phyloP scores from a whole-genome alignment of 768 basidiomycete species.

The Tylopilus intermedius region DNA sequence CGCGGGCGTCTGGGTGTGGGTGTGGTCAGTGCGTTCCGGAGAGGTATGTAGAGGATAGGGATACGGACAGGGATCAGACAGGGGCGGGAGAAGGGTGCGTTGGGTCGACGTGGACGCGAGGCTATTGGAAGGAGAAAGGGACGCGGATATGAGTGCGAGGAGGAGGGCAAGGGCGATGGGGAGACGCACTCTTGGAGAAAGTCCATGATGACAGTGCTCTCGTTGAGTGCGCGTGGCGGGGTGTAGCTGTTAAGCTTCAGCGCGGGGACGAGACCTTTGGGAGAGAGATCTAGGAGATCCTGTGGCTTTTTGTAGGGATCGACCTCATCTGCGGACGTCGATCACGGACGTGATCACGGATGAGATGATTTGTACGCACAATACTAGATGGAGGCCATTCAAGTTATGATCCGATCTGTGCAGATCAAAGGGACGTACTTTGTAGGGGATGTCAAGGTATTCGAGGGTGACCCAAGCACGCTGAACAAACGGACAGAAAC shows the following conservation, averaged over 20 bases:
- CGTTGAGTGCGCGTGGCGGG: constrained; percentile 64
- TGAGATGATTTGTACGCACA: too few relatives aligned
- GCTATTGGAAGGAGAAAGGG: constrained; percentile 13
- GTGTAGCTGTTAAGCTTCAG: constrained; percentile 48
- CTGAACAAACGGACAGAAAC: constrained; percentile 82
- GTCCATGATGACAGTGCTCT: constrained; percentile 75
- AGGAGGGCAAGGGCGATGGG: too few relatives aligned
- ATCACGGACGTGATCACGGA: too few relatives aligned
- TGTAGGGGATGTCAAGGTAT: constrained; percentile 64
- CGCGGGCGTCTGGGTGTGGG: constrained; percentile 51
- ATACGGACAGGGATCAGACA: constrained; percentile 53
- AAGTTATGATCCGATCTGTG: background rate
- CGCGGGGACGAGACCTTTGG: constrained; percentile 77
- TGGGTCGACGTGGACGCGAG: constrained; percentile 45
- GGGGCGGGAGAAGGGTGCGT: constrained; percentile 53
- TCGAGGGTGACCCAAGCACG: constrained; percentile 76
- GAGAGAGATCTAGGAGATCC: constrained; percentile 75
- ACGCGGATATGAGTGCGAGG: too few relatives aligned
- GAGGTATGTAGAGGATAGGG: background rate
- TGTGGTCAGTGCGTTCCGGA: too few relatives aligned
- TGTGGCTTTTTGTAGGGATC: constrained; percentile 80
- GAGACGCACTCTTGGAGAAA: constrained; percentile 55
- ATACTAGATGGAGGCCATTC: too few relatives aligned
- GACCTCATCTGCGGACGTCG: constrained; percentile 54
- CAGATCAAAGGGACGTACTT: constrained; percentile 37